These are phyloP conservation scores for Acanthamoeba sp. DNA, from an alignment of 208 protist genomes.

Conservation along the genomic window DNA sequence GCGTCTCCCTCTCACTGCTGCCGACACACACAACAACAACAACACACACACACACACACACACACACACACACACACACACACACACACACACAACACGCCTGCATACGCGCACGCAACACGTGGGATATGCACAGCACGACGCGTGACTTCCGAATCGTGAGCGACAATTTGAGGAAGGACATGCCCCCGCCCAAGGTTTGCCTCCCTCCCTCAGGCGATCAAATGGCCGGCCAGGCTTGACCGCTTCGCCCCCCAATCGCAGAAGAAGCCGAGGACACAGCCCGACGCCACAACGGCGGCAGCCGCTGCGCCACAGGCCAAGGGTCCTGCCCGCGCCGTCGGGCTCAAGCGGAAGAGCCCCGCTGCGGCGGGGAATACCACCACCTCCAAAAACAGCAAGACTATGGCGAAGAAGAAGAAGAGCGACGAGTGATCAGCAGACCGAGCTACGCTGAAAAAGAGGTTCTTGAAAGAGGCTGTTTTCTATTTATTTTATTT, in stretches of 20 bases:
- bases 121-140: slow-evolving; percentile 39
- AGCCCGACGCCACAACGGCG: not conserved
- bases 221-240: no score
- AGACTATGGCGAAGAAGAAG: slow-evolving; percentile 10
- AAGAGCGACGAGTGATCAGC: not conserved
- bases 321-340: not conserved
- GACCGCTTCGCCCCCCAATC: no score
- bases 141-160: slow-evolving; percentile 53
- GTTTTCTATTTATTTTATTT: no score
- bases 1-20: not conserved
- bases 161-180: slow-evolving; percentile 2
- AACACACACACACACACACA: no score
- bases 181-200: slow-evolving; percentile 30
- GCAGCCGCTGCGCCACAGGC: not conserved
- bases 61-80: no score
- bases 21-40: no score
- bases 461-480: no score
- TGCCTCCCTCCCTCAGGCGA: not conserved
- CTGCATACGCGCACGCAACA: not conserved
- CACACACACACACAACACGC: not conserved
- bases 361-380: no score
- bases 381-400: no score
- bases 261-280: slow-evolving; percentile 45
- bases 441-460: no score
- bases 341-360: slow-evolving; percentile 36